A percentile compares a stretch with the other conserved stretches of the same genome.
phyloP scores from a whole-genome alignment of 352 stramenopile genomes.

The Globisporangium mamillatum region DNA sequence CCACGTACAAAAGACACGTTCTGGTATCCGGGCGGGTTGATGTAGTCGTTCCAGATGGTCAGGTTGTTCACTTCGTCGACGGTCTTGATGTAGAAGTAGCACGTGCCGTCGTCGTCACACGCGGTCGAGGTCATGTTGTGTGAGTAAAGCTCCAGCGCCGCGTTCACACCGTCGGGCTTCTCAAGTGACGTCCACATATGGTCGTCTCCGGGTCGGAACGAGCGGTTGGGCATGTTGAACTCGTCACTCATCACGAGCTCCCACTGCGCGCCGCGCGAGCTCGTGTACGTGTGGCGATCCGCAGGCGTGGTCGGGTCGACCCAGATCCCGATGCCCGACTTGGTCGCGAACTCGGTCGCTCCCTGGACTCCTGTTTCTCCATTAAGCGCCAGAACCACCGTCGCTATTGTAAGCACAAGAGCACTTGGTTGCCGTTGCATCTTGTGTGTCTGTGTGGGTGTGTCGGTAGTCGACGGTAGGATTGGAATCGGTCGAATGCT shows the following conservation, averaged over 20 bases:
- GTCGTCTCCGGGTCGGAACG: slow-evolving; percentile 53
- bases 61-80: slow-evolving; percentile 42
- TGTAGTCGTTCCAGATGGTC: slow-evolving; percentile 63
- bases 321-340: slow-evolving; percentile 50
- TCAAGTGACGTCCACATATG: slow-evolving; percentile 63
- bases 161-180: slow-evolving; percentile 58
- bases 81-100: slow-evolving; percentile 54
- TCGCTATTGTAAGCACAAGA: no score
- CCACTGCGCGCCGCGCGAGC: slow-evolving; percentile 49
- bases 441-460: no score
- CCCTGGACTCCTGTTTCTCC: background rate
- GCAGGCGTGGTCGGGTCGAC: slow-evolving; percentile 57
- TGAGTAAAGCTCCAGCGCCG: slow-evolving; percentile 48
- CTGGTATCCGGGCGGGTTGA: slow-evolving; percentile 40
- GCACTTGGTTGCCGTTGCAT: no score
- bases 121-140: slow-evolving; percentile 56
- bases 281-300: slow-evolving; percentile 38
- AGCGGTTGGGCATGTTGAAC: slow-evolving; percentile 43
- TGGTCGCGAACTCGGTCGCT: background rate
- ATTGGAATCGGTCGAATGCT: no score
- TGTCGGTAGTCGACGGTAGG: no score
- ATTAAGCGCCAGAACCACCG: no score
- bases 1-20: slow-evolving; percentile 48
- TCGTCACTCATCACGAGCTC: slow-evolving; percentile 74
- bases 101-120: slow-evolving; percentile 33